Percentiles rank a stretch among this genome's conserved stretches.
These are phyloP conservation scores for Chalara sp. DNA, from an alignment of 2,329 filamentous ascomycete genomes.

Conservation along the genomic window DNA sequence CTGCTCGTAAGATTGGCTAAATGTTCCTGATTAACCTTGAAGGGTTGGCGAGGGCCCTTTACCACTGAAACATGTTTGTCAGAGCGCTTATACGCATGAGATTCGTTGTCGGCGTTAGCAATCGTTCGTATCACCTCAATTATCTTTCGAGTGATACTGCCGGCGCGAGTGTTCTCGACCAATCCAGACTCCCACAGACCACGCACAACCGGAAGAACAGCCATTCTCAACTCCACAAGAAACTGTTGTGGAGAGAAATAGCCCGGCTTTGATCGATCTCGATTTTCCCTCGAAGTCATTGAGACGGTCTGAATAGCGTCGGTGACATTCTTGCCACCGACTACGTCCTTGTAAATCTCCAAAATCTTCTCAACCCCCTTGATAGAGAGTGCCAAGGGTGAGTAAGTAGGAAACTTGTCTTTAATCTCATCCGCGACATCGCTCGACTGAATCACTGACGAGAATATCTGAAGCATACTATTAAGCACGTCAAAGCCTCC, in stretches of 20 bases:
- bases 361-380: slow-evolving; percentile 72
- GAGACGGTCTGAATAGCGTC: slow-evolving; percentile 62
- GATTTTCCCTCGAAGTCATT: slow-evolving; percentile 44
- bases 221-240: slow-evolving; percentile 76
- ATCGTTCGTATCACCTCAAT: slow-evolving; percentile 79
- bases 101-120: slow-evolving; percentile 70
- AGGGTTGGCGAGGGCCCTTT: slow-evolving; percentile 34
- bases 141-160: slow-evolving; percentile 68
- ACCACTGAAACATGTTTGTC: slow-evolving; percentile 47
- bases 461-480: slow-evolving; percentile 63
- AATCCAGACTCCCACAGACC: slow-evolving; percentile 81
- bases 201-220: slow-evolving; percentile 68
- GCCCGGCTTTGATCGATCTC: slow-evolving; percentile 49
- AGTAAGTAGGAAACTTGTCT: slow-evolving; percentile 26
- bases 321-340: slow-evolving; percentile 70
- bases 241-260: slow-evolving; percentile 68
- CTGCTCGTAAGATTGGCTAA: slow-evolving; percentile 31
- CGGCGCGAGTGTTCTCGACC: slow-evolving; percentile 67
- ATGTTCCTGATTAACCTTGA: slow-evolving; percentile 42
- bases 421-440: not conserved
- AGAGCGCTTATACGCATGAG: slow-evolving; percentile 51
- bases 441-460: slow-evolving; percentile 44
- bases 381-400: not conserved
- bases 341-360: slow-evolving; percentile 70
- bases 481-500: slow-evolving; percentile 71